Conservation (phyloP, 2,329 filamentous ascomycete genomes). For the Stemphylium lycopersici region DNA sequence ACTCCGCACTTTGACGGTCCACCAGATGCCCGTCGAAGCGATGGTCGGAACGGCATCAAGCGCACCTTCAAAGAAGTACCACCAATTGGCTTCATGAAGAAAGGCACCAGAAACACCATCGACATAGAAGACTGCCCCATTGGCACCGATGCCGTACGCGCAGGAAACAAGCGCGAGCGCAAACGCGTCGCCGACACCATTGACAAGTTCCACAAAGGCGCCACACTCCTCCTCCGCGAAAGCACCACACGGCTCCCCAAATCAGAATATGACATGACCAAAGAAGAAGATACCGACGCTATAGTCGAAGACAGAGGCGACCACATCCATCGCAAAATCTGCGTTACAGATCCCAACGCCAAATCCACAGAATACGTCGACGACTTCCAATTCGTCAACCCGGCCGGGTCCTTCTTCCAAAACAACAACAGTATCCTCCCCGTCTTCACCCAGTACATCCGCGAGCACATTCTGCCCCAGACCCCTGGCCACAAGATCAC, state of each 20-base stretch:
- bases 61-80: slow-evolving; percentile 70
- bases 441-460: slow-evolving; percentile 84
- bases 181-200: slow-evolving; percentile 74
- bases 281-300: slow-evolving; percentile 45
- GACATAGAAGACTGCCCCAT: slow-evolving; percentile 99
- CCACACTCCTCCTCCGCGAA: slow-evolving; percentile 88
- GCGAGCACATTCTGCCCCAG: slow-evolving; percentile 71
- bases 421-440: slow-evolving; percentile 99
- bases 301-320: slow-evolving; percentile 63
- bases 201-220: slow-evolving; percentile 75
- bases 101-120: slow-evolving; percentile 78
- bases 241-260: slow-evolving; percentile 73
- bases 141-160: slow-evolving; percentile 81
- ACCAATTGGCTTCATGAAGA: slow-evolving; percentile 87
- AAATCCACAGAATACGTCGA: slow-evolving; percentile 88
- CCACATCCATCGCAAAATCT: slow-evolving; percentile 81
- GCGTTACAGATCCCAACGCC: slow-evolving; percentile 83
- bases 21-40: slow-evolving; percentile 56
- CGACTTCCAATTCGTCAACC: slow-evolving; percentile 84
- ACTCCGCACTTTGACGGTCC: slow-evolving; percentile 94
- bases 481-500: slow-evolving; percentile 59
- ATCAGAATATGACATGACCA: slow-evolving; percentile 24
- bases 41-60: slow-evolving; percentile 59
- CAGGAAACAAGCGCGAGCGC: slow-evolving; percentile 81
- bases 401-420: slow-evolving; percentile 95